Evolutionary conservation across 2,329 filamentous ascomycete species (phyloP).

Genomic region (Phaeosphaeriaceae sp.): DNA sequence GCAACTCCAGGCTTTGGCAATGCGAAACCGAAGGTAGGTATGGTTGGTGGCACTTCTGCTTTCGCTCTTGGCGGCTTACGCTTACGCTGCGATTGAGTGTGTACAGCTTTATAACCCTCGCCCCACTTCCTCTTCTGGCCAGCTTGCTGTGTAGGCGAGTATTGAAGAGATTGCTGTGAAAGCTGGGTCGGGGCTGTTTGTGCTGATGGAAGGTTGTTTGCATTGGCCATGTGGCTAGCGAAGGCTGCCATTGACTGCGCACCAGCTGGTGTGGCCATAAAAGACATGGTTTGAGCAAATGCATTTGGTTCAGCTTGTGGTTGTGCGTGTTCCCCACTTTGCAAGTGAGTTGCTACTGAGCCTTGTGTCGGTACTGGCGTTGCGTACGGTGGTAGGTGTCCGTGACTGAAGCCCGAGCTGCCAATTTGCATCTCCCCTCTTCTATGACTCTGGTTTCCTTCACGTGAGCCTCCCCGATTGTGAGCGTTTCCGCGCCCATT

Average conservation of each 20-base stretch:
- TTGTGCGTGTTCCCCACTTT: constrained; percentile 17
- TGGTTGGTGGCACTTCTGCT: constrained; percentile 39
- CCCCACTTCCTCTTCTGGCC: constrained; percentile 38
- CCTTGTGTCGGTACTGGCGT: neutral
- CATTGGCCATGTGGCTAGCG: constrained; percentile 28
- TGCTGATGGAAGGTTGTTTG: constrained; percentile 3
- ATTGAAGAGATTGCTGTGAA: constrained; percentile 14
- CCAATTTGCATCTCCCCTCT: constrained; percentile 18
- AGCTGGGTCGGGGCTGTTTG: constrained; percentile 9
- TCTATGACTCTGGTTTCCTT: constrained; percentile 24
- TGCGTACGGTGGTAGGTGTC: constrained; percentile 11
- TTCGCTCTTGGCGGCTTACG: constrained; percentile 43
- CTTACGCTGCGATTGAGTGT: constrained; percentile 16
- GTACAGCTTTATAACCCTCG: constrained; percentile 21
- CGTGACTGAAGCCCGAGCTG: constrained; percentile 3
- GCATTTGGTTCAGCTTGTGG: constrained; percentile 28
- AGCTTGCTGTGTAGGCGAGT: constrained; percentile 25
- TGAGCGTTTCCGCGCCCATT: constrained; percentile 19
- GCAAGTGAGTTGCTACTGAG: neutral
- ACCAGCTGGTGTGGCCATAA: constrained; percentile 36
- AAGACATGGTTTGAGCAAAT: constrained; percentile 37
- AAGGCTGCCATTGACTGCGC: constrained; percentile 37
- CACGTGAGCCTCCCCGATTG: constrained; percentile 26
- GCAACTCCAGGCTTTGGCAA: constrained; percentile 26
- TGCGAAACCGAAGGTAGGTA: constrained; percentile 47